Base-by-base conservation (phyloP, 2,329 filamentous ascomycete species). In the Fusarium brachygibbosum region DNA sequence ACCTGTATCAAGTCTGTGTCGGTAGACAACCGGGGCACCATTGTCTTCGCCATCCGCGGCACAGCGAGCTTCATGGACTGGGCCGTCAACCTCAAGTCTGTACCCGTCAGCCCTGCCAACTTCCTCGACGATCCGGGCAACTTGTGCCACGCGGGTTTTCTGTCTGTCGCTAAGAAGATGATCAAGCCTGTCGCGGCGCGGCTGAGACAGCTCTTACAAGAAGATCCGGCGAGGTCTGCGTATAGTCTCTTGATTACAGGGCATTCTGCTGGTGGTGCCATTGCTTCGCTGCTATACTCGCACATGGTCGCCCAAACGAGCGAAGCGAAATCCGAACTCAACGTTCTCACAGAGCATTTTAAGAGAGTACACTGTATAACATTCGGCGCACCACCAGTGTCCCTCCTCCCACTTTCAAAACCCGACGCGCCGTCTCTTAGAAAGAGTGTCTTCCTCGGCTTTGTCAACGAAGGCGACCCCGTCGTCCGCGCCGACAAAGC, bases 381-480 rank as follows among this genome's bases (percentile, higher is more conserved):
- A 0, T 97, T 97, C 71, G 93, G 93, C n/a, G 86, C 92, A 1
- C 93, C 93, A 2, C 93, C 93, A 0, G 84, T 97, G 3, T 91
- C 89, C 21, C 83, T 94, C 1, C 82, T 91, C 2, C 92, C 93
- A 0, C 80, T 97, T 3, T 75, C 83, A 29, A 91, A 87, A 69
- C 89, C 91, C 0, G 72, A 83, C 6, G 78, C 78, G 3, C 76
- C 78, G 0, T 78, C 82, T 14, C 78, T 87, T 23, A 79, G 83
- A 29, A 93, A 92, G 75, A 93, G 89, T 59, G 76, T 95, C 6
- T 97, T 97, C 76, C 85, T 93, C 53, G 88, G 87, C 41, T 93
- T 97, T 75, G 84, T 94, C 73, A 97, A 97, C 75, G 93, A 97
- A 77, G 93, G 93, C 5, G 94, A 97, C 69, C 93, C 92, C 0